Base-by-base conservation (phyloP, 2,329 filamentous ascomycete genomes). In the Colletotrichum cuscutae region DNA sequence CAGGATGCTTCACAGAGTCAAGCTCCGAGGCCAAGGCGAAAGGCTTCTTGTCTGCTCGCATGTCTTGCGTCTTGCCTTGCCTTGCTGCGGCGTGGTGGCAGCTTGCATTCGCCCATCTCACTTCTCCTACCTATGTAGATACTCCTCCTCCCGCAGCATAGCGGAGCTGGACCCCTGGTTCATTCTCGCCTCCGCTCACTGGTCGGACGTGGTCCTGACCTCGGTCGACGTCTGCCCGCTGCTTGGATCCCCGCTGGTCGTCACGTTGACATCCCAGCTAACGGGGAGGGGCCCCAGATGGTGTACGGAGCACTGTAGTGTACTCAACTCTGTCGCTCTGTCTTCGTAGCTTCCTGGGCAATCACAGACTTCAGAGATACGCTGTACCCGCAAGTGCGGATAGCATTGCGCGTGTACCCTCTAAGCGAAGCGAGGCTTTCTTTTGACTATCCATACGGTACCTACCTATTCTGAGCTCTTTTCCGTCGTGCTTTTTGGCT, bases 251-350 rank as follows among this genome's bases (percentile, higher is more conserved):
- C 66, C 70, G 49, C 70, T 65, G 32, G 42, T 65, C 66, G 59
- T 72, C 70, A 70, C 70, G 70, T 72, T 72, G 66, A 65, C 66
- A 70, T 72, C 60, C 60, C 70, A 57, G 70, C 66, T 37, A 46
- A 65, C 49, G 56, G 70, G 66, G 61, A 72, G 49, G 53, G 53
- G 46, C 42, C n/a, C 19, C 64, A 52, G 22, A 28, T 42, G 56
- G 22, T 13, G 32, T 30, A 61, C 19, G 6, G 28, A 57, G 37
- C 42, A n/a, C 15, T 11, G 19, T 22, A 35, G 22, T 9, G 32
- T 30, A 61, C 22, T 11, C 35, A 64, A 53, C 42, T 46, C 15
- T n/a, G 15, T 46, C 19, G n/a, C 42, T 46, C 2, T 42, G 13
- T 42, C 37, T 49, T 19, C 37, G 37, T 59, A 37, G 32, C 26